phyloP scores from a whole-genome alignment of 208 protist species.

The Trypanosoma melophagium region DNA sequence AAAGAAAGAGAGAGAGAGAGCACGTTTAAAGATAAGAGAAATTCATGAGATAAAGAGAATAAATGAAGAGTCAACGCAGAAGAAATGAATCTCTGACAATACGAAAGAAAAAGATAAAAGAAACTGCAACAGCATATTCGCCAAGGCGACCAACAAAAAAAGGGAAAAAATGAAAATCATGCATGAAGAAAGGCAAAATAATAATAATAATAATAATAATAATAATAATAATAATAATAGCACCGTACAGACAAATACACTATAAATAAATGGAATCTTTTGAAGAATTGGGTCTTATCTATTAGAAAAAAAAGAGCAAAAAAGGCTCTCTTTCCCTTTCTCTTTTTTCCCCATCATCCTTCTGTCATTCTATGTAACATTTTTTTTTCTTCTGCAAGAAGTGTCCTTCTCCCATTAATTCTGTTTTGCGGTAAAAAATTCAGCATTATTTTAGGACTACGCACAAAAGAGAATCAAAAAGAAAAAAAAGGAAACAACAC shows the following conservation, averaged over 20 bases:
- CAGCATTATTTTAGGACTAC: not conserved
- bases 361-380: slow-evolving; percentile 3
- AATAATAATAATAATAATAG: not conserved
- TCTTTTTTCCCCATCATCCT: not conserved
- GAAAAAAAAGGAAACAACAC: slow-evolving; percentile 6
- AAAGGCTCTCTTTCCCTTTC: not conserved
- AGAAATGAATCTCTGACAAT: too few relatives aligned
- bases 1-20: too few relatives aligned
- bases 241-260: too few relatives aligned
- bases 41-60: too few relatives aligned
- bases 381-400: too few relatives aligned
- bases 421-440: too few relatives aligned
- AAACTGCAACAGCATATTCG: not conserved
- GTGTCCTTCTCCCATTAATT: too few relatives aligned
- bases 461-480: not conserved
- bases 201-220: not conserved
- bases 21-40: too few relatives aligned
- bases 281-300: too few relatives aligned
- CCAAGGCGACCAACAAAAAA: not conserved
- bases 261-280: too few relatives aligned
- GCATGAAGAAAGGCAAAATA: not conserved
- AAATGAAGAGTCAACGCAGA: too few relatives aligned
- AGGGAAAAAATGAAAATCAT: slow-evolving; percentile 1
- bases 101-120: slow-evolving; percentile 7
- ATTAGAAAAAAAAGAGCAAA: too few relatives aligned